Percentiles rank a stretch among this genome's conserved stretches.
Evolutionary conservation across 345 rosid species (phyloP).

Genomic region (Psidium friedrichsthalianum): DNA sequence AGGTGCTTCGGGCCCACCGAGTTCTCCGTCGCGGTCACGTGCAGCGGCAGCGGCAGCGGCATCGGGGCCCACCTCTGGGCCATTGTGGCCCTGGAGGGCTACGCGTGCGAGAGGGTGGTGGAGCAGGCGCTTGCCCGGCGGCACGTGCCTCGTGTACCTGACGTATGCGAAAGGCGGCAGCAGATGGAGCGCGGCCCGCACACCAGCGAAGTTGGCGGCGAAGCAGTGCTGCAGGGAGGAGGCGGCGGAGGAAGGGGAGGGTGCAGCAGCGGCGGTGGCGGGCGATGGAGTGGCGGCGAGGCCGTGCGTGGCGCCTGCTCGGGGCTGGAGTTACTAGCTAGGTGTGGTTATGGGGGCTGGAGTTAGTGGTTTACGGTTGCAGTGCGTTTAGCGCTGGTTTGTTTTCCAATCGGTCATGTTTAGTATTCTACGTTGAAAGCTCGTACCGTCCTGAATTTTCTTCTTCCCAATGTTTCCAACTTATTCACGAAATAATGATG

Average conservation of each 20-base stretch:
- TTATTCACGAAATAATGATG: background rate
- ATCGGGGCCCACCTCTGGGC: conserved; percentile 1
- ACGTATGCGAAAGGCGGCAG: background rate
- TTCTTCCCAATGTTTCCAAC: background rate
- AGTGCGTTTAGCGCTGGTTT: background rate
- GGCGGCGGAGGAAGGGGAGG: conserved; percentile 3
- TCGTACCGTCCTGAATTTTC: background rate
- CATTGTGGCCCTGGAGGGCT: conserved; percentile 27
- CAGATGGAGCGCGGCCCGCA: background rate
- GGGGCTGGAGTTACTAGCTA: background rate
- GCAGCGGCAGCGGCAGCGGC: conserved; percentile 4
- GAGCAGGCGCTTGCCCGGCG: conserved; percentile 40
- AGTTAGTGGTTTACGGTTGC: background rate
- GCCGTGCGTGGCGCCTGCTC: background rate
- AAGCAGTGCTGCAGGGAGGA: conserved; percentile 14
- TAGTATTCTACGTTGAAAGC: background rate
- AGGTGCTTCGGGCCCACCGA: conserved; percentile 46
- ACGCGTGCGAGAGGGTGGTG: conserved; percentile 17
- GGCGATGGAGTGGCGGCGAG: conserved; percentile 8
- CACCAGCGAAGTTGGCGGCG: background rate
- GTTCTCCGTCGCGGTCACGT: conserved; percentile 46
- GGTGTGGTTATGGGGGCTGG: background rate
- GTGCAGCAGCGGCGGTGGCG: conserved; percentile 15
- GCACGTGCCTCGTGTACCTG: conserved; percentile 17
- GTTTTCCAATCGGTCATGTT: background rate